These are phyloP conservation scores for cucumber (Cucumis sativus) DNA, from an alignment of 306 rosid genomes.

Conservation along the genomic window DNA sequence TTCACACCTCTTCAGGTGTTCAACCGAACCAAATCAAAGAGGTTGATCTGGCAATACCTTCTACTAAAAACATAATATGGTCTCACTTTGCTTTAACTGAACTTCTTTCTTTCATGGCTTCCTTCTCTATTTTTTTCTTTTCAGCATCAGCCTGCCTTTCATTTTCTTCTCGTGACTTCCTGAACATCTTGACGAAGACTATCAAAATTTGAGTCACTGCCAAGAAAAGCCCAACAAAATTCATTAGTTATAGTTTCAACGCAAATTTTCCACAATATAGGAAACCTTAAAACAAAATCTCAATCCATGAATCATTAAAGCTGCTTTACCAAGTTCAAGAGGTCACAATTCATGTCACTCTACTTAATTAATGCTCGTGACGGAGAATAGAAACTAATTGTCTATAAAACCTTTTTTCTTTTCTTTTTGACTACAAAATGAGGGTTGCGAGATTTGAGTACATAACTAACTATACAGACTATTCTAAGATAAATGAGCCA, in stretches of 20 bases:
- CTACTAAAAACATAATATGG: neutral
- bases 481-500: neutral
- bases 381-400: neutral
- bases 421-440: too few relatives aligned
- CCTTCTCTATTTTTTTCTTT: conserved; percentile 78
- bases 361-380: neutral
- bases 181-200: conserved; percentile 78
- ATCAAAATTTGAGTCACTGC: conserved; percentile 87
- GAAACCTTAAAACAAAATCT: neutral
- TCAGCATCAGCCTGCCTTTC: conserved; percentile 77
- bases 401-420: neutral
- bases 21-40: neutral
- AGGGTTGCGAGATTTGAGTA: too few relatives aligned
- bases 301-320: neutral
- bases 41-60: neutral
- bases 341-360: neutral
- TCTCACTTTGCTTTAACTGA: conserved; percentile 17
- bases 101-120: conserved; percentile 76
- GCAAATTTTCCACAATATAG: neutral
- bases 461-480: neutral
- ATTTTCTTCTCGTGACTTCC: conserved; percentile 89
- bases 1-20: neutral
- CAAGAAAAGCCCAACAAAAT: conserved; percentile 5
- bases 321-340: neutral
- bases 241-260: neutral